Conservation (phyloP, 2,329 filamentous ascomycete genomes). For the Oidium heveae region DNA sequence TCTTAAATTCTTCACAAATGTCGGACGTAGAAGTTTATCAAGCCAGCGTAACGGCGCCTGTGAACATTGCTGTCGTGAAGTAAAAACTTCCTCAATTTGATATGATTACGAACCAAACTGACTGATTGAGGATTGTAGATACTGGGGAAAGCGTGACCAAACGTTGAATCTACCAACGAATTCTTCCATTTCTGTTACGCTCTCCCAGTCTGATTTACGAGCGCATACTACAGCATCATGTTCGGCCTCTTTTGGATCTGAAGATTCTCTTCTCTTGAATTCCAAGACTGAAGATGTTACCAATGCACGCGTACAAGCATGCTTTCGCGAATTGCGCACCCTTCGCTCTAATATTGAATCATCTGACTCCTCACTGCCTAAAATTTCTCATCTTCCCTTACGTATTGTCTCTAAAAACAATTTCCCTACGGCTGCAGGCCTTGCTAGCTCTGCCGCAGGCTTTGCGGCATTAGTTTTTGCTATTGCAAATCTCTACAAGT, state of each 20-base stretch:
- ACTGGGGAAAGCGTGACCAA: conserved; percentile 94
- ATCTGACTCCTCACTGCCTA: conserved; percentile 47
- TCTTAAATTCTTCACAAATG: conserved; percentile 5
- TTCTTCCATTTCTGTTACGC: conserved; percentile 87
- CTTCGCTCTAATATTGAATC: conserved; percentile 55
- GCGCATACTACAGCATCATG: conserved; percentile 91
- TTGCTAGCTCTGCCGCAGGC: conserved; percentile 46
- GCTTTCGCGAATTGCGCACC: conserved; percentile 61
- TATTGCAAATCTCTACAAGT: conserved; percentile 75
- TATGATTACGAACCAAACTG: conserved; percentile 3
- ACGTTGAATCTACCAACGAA: conserved; percentile 94
- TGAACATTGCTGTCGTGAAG: conserved; percentile 98
- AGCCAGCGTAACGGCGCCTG: conserved; percentile 84
- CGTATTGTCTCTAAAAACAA: conserved; percentile 92
- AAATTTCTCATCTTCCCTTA: conserved; percentile 51
- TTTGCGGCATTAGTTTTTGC: conserved; percentile 54
- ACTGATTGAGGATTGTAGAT: conserved; percentile 19
- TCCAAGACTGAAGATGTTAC: conserved; percentile 60
- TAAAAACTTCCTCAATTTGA: conserved; percentile 17
- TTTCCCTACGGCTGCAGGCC: conserved; percentile 89
- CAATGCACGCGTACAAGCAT: conserved; percentile 78
- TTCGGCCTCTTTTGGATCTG: conserved; percentile 39
- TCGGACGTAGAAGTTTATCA: conserved; percentile 38
- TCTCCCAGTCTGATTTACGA: conserved; percentile 79
- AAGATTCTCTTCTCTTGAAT: conserved; percentile 65